Evolutionary conservation across 2,329 filamentous ascomycete genomes (phyloP).

Genomic region (Pseudogymnoascus sp.): DNA sequence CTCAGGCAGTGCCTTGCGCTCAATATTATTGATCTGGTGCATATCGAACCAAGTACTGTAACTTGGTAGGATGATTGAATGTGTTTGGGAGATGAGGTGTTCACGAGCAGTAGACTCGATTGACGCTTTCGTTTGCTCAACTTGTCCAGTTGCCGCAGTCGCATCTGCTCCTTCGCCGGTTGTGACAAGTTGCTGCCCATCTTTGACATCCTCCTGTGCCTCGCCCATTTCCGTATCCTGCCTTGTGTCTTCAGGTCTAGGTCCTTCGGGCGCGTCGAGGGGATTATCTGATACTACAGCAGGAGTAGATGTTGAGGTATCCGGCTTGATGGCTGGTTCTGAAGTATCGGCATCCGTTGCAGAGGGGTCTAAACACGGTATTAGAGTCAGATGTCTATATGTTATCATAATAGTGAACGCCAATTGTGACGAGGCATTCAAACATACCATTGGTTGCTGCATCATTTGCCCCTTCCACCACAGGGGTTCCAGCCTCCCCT

Average conservation of each 20-base stretch:
- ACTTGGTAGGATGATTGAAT: conserved; percentile 92
- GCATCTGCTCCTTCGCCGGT: conserved; percentile 42
- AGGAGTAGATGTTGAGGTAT: conserved; percentile 53
- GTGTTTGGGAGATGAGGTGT: conserved; percentile 87
- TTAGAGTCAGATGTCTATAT: conserved; percentile 20
- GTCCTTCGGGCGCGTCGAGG: conserved; percentile 62
- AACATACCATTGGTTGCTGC: conserved; percentile 49
- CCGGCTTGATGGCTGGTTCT: conserved; percentile 53
- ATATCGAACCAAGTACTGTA: conserved; percentile 99
- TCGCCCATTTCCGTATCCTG: conserved; percentile 82
- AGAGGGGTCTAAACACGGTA: conserved; percentile 47
- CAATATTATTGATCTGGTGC: conserved; percentile 82
- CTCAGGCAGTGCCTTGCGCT: conserved; percentile 90
- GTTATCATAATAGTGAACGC: neutral
- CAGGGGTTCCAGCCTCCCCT: conserved; percentile 33
- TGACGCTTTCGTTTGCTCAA: conserved; percentile 68
- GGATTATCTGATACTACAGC: conserved; percentile 54
- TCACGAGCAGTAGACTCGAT: conserved; percentile 83
- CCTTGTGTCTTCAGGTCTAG: conserved; percentile 53
- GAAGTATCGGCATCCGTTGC: conserved; percentile 49
- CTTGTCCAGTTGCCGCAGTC: conserved; percentile 45
- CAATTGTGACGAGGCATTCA: conserved; percentile 42
- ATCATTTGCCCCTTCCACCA: conserved; percentile 31
- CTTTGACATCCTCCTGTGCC: conserved; percentile 47
- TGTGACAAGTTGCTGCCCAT: conserved; percentile 38